These are phyloP conservation scores for Serendipita sp. DNA, from an alignment of 1,284 basidiomycete species.

Conservation along the genomic window DNA sequence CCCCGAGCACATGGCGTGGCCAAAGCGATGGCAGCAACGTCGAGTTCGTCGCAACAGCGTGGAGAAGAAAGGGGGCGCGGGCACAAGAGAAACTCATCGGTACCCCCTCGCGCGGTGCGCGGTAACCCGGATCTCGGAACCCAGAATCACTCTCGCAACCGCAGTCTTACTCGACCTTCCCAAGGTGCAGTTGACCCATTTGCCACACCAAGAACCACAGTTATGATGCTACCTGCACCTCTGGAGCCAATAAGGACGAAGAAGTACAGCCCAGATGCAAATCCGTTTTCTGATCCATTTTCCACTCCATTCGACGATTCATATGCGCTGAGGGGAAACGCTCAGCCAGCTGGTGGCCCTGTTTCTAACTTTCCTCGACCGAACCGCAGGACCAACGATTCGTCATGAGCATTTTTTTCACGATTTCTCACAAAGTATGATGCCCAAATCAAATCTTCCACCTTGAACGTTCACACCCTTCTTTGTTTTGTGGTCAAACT, in stretches of 20 bases:
- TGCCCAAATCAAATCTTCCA: too few relatives aligned
- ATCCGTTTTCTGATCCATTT: background rate
- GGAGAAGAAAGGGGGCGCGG: background rate
- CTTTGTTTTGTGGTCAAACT: too few relatives aligned
- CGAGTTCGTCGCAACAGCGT: background rate
- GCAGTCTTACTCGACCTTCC: background rate
- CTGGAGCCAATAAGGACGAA: background rate
- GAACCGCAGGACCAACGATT: too few relatives aligned
- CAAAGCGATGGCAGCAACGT: background rate
- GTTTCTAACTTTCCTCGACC: too few relatives aligned
- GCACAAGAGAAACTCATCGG: background rate
- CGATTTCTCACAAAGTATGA: background rate
- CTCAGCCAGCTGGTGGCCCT: too few relatives aligned
- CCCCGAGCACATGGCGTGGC: background rate
- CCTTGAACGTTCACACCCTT: too few relatives aligned
- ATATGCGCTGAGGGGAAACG: background rate
- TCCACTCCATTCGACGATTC: slow-evolving; percentile 4
- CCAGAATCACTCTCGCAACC: background rate
- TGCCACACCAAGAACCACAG: background rate
- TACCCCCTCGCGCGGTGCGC: background rate
- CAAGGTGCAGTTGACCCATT: background rate
- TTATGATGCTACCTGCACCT: background rate
- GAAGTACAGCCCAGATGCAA: background rate
- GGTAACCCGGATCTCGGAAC: background rate
- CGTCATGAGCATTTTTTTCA: background rate